These are phyloP conservation scores for Phytophthora agathidicida DNA, from an alignment of 352 stramenopile genomes.

Conservation along the genomic window DNA sequence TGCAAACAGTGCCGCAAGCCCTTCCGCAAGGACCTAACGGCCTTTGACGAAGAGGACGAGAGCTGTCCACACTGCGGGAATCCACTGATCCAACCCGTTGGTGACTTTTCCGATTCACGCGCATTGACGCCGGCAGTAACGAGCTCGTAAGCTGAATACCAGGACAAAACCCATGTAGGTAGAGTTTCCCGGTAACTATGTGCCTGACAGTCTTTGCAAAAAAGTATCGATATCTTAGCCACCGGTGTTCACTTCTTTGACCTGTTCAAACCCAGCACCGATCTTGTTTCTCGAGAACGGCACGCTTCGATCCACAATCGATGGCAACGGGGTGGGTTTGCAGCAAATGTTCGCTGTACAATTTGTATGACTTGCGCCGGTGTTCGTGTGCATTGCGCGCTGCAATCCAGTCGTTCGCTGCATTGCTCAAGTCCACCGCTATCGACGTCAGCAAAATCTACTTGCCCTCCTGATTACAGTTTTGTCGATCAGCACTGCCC, in stretches of 20 bases:
- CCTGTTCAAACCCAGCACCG: neutral
- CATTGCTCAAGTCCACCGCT: slow-evolving; percentile 7
- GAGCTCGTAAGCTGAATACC: no score
- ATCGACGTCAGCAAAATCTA: neutral
- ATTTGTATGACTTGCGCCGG: no score
- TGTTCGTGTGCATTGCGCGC: slow-evolving; percentile 2
- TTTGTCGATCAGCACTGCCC: slow-evolving; percentile 27
- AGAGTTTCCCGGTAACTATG: no score
- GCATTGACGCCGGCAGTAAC: slow-evolving; percentile 3
- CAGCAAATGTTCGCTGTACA: no score
- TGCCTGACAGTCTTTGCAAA: neutral
- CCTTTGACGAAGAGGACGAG: slow-evolving; percentile 61
- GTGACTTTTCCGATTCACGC: slow-evolving; percentile 1
- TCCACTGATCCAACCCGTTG: slow-evolving; percentile 38
- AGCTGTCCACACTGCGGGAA: slow-evolving; percentile 71
- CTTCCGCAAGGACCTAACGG: slow-evolving; percentile 68
- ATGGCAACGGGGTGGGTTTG: no score
- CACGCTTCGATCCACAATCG: neutral
- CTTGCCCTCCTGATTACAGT: slow-evolving; percentile 29
- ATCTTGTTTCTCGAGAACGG: no score
- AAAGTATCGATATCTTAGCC: neutral
- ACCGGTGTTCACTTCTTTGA: neutral
- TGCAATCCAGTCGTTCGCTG: slow-evolving; percentile 14
- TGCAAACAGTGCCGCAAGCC: slow-evolving; percentile 72
- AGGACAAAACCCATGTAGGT: no score